A percentile compares a stretch with the other conserved stretches of the same genome.
These are phyloP conservation scores for Rhodamnia argentea DNA, from an alignment of 345 rosid genomes.

Conservation along the genomic window DNA sequence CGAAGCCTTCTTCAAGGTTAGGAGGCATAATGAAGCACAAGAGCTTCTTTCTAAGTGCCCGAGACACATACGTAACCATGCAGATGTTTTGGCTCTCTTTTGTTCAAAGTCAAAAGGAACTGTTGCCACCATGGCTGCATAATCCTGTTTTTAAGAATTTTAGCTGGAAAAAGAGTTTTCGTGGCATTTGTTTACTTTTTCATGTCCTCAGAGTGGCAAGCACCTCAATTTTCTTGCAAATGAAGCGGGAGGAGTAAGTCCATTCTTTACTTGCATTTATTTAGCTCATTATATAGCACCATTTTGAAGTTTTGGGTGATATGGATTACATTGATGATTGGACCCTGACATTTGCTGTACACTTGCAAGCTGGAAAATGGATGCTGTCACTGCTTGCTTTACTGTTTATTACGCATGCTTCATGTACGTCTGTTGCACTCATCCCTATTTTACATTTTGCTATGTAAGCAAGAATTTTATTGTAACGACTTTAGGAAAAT, in stretches of 20 bases:
- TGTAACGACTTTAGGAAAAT: background rate
- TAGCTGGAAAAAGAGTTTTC: background rate
- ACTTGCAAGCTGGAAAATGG: background rate
- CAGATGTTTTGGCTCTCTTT: constrained; percentile 80
- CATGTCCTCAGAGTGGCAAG: background rate
- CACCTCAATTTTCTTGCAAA: background rate
- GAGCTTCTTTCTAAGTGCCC: constrained; percentile 69
- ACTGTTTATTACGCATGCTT: background rate
- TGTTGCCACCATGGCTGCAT: constrained; percentile 4
- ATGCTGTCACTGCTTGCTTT: background rate
- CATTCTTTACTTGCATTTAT: background rate
- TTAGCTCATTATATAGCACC: background rate
- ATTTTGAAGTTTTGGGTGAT: background rate
- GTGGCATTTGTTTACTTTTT: constrained; percentile 6
- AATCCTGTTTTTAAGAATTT: background rate
- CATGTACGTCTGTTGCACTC: background rate
- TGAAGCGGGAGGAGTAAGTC: background rate
- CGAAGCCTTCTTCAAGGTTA: constrained; percentile 50
- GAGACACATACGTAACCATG: constrained; percentile 47
- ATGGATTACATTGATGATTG: background rate
- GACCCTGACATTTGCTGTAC: background rate
- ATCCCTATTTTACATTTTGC: background rate
- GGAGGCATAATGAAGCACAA: constrained; percentile 60
- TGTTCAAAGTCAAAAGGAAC: constrained; percentile 19
- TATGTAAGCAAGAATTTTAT: background rate